Base-by-base conservation (phyloP, 2,329 filamentous ascomycete genomes). In the Madurella fahalii region DNA sequence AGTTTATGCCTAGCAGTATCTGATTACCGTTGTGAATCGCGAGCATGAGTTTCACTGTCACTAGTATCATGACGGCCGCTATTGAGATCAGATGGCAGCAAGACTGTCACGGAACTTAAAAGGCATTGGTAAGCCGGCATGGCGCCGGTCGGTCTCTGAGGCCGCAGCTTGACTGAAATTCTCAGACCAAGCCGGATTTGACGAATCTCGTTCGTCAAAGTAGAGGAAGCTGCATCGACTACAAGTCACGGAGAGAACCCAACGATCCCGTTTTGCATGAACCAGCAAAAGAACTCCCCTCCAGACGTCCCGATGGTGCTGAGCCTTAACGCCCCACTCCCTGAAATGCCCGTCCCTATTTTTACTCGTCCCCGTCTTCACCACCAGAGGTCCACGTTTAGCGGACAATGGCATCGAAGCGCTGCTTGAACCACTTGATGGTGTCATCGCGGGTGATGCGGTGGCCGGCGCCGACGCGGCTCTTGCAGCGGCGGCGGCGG, bases 331-430 rank as follows among this genome's bases (percentile, higher is more conserved):
- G 60, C 58, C 60, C 52, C 53, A 51, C 41, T 58, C 61, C 69
- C 52, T 61, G 61, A 57, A 62, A 64, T 65, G 55, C 61, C 61
- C 40, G 37, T 49, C 59, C 63, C 62, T 54, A 47, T 61, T 54
- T 52, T 63, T 57, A 47, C 61, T 54, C 43, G 56, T 56, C 48
- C 61, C 61, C 54, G 20, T 52, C 47, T 61, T 55, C 54, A 51
- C 46, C 51, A 20, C 37, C 47, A 17, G 65, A 63, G 64, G 61
- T 57, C 61, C 62, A 65, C 72, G 71, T 85, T 90, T 95, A 97
- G 83, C 94, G 87, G 81, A 99, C 90, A 75, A 97, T 97, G 75
- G 93, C 94, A 76, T 97, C 91, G 86, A 96, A 96, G 78, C 91
- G 86, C 71, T 74, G 70, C 80, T 84, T 84, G 80, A 84, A 99